Conservation (phyloP, 2,329 filamentous ascomycete genomes). For the Magnaporthiopsis rhizophila region DNA sequence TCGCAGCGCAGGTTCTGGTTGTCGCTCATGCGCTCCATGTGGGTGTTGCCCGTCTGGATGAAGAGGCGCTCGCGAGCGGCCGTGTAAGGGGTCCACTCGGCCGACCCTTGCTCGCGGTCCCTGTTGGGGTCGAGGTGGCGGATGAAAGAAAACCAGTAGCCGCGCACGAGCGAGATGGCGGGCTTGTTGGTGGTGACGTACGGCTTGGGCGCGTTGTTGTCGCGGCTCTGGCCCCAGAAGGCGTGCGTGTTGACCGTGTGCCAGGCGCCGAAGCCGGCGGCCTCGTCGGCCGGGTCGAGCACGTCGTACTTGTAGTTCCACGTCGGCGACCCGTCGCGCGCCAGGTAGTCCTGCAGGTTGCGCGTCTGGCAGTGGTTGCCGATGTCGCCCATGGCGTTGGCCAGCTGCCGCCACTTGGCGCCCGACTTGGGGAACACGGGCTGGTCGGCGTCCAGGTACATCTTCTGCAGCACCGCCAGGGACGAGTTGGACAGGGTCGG, state of each 20-base stretch:
- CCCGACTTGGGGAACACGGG: conserved; percentile 3
- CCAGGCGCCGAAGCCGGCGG: conserved; percentile 51
- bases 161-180: conserved; percentile 54
- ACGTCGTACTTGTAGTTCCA: conserved; percentile 58
- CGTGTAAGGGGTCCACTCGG: conserved; percentile 40
- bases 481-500: neutral
- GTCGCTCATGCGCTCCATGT: conserved; percentile 8
- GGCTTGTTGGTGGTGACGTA: conserved; percentile 49
- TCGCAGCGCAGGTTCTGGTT: conserved; percentile 1
- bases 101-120: conserved; percentile 33
- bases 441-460: conserved; percentile 6
- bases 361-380: conserved; percentile 5
- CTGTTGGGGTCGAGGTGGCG: conserved; percentile 56
- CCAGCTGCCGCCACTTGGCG: conserved; percentile 3
- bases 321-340: neutral
- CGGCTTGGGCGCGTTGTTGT: conserved; percentile 38
- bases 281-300: conserved; percentile 44
- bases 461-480: neutral
- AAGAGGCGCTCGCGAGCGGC: neutral
- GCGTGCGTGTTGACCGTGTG: conserved; percentile 60
- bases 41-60: conserved; percentile 7
- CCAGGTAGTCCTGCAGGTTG: conserved; percentile 3
- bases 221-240: conserved; percentile 57
- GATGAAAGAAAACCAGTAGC: conserved; percentile 71
- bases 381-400: conserved; percentile 4